Base-by-base conservation (phyloP, 805 yeast species). In the Candida easanensis region DNA sequence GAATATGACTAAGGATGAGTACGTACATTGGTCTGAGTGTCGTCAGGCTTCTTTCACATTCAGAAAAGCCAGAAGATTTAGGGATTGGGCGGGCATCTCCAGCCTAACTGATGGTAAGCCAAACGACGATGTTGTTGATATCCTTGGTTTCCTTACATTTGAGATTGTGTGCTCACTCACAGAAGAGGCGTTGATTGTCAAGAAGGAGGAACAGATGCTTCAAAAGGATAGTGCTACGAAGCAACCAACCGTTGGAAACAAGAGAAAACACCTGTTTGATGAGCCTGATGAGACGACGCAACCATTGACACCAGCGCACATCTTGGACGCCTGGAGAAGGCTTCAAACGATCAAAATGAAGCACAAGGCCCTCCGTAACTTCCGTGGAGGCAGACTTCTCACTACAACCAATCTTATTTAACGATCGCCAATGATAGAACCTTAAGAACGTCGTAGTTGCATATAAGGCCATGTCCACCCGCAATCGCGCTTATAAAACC, bases 1-100 rank as follows among this genome's bases (percentile, higher is more conserved):
- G 51, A 77, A 84, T 53, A 93, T 93, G 99, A 93, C 99, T 1
- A 84, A 82, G 58, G 97, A 93, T 56, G 99, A 93, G 61, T 93
- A 93, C 58, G 99, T 90, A 15, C 99, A 93, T 62, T 93, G 98
- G 97, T 87, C 96, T 11, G 99, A 93, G 59, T 93, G 99, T 65
- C 78, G 99, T 49, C 99, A 93, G 63, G 98, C 98, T 1, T 83
- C 95, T 46, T 93, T 93, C 62, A 93, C 99, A 1, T 93, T 89
- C 57, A 76, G 97, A 53, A 93, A 93, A 62, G 85, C 86, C n/a
- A 89, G 89, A 61, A 70, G 97, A 57, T 93, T 93, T 61, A 77
- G 91, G 58, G 99, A 93, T 56, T 93, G 99, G 99, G 91, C 96
- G 15, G 95, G 93, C 11, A 78, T 91, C 34, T 66, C 88, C 0